These are phyloP conservation scores for Claviceps arundinis DNA, from an alignment of 2,329 filamentous ascomycete species.

Conservation along the genomic window DNA sequence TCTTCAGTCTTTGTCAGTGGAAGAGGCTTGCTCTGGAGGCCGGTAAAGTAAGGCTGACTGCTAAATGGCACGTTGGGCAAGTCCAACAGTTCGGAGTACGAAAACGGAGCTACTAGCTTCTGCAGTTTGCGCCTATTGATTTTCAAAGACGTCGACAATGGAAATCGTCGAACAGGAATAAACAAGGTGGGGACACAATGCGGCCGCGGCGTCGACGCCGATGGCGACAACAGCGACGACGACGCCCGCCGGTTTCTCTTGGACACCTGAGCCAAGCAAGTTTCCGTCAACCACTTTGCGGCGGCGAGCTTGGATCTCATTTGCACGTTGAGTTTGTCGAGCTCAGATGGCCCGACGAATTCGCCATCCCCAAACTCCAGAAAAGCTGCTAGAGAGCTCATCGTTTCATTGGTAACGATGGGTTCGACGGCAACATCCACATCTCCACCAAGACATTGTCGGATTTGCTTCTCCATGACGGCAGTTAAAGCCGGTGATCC, in stretches of 20 bases:
- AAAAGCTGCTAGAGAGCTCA: conserved; percentile 32
- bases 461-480: conserved; percentile 33
- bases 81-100: conserved; percentile 28
- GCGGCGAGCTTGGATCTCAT: conserved; percentile 31
- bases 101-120: conserved; percentile 28
- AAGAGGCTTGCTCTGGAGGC: conserved; percentile 29
- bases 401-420: conserved; percentile 30
- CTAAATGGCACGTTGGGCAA: conserved; percentile 20
- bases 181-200: conserved; percentile 34
- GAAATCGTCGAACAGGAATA: conserved; percentile 34
- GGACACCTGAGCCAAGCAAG: conserved; percentile 22
- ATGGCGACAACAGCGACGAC: not conserved
- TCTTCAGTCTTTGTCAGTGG: conserved; percentile 35
- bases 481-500: conserved; percentile 27
- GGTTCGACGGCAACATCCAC: conserved; percentile 37
- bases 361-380: conserved; percentile 31
- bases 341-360: conserved; percentile 23
- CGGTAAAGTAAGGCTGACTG: conserved; percentile 21
- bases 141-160: conserved; percentile 36
- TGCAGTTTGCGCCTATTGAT: conserved; percentile 35
- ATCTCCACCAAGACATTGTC: conserved; percentile 30
- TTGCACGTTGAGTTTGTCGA: conserved; percentile 23
- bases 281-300: conserved; percentile 30
- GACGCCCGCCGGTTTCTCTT: conserved; percentile 16
- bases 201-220: conserved; percentile 15